A percentile compares a stretch with the other conserved stretches of the same genome.
These are phyloP conservation scores for Phytophthora sp. DNA, from an alignment of 352 stramenopile species.

Conservation along the genomic window DNA sequence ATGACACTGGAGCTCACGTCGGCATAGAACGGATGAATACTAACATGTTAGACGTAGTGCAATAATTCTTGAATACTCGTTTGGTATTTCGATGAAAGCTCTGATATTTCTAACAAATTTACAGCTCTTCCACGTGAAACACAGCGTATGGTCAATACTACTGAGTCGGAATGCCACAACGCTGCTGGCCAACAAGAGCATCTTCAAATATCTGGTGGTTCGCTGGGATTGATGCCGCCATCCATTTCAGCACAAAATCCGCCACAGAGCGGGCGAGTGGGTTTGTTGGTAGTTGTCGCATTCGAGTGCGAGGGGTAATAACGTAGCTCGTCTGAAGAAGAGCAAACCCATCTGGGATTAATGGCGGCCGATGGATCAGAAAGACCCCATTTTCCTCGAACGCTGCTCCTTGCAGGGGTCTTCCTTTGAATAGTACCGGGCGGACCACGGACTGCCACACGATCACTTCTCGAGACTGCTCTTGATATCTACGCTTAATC, in stretches of 20 bases:
- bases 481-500: background rate
- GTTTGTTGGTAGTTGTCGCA: background rate
- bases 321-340: slow-evolving; percentile 1
- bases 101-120: no score
- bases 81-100: no score
- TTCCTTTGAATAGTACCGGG: background rate
- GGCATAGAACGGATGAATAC: no score
- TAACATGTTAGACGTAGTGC: no score
- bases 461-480: background rate
- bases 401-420: background rate
- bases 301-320: background rate
- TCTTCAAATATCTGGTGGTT: slow-evolving; percentile 17
- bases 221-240: slow-evolving; percentile 10
- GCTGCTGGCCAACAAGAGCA: background rate
- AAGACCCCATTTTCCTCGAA: slow-evolving; percentile 1
- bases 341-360: background rate
- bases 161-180: no score
- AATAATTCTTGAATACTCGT: no score
- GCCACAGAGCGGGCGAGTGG: background rate
- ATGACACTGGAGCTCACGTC: no score
- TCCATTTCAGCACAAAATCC: slow-evolving; percentile 17
- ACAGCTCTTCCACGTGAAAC: no score
- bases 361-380: background rate
- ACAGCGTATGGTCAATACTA: no score
- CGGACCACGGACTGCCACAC: background rate